Evolutionary conservation across 768 basidiomycete species (phyloP).

Genomic region (Auriscalpium microsporum): DNA sequence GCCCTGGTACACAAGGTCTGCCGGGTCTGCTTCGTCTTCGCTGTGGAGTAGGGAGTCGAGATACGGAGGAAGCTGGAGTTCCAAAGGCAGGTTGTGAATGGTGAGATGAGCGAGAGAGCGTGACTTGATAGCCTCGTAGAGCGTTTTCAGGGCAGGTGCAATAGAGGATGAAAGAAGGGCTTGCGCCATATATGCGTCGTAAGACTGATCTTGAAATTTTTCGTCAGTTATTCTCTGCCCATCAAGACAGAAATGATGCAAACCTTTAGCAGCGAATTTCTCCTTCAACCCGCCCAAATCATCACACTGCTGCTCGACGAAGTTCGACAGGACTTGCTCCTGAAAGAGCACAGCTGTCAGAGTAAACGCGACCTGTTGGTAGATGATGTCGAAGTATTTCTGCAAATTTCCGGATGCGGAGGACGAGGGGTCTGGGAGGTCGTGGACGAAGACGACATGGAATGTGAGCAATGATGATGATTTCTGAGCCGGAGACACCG

Average conservation of each 20-base stretch:
- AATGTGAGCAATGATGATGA: constrained; percentile 64
- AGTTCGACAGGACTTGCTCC: constrained; percentile 81
- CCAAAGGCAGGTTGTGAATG: constrained; percentile 71
- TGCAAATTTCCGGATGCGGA: constrained; percentile 68
- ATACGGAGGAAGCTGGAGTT: constrained; percentile 80
- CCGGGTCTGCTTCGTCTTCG: constrained; percentile 45
- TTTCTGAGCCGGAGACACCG: constrained; percentile 8
- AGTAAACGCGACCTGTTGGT: constrained; percentile 83
- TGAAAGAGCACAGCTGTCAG: constrained; percentile 88
- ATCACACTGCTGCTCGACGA: constrained; percentile 78
- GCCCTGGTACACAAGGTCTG: constrained; percentile 39
- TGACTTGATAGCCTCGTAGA: constrained; percentile 73
- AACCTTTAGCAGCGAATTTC: constrained; percentile 57
- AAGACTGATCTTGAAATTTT: constrained; percentile 43
- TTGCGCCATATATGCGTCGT: constrained; percentile 43
- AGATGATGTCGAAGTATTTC: constrained; percentile 80
- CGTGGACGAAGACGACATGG: constrained; percentile 80
- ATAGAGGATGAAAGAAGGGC: constrained; percentile 63
- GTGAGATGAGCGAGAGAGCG: constrained; percentile 71
- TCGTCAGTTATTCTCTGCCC: neutral
- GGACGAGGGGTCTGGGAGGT: constrained; percentile 85
- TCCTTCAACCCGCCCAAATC: constrained; percentile 64
- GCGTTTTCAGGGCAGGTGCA: constrained; percentile 66
- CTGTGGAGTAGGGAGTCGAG: constrained; percentile 64
- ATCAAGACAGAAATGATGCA: neutral